Conservation (phyloP, 75 land plant species). For the Chamaecyparis obtusa region DNA sequence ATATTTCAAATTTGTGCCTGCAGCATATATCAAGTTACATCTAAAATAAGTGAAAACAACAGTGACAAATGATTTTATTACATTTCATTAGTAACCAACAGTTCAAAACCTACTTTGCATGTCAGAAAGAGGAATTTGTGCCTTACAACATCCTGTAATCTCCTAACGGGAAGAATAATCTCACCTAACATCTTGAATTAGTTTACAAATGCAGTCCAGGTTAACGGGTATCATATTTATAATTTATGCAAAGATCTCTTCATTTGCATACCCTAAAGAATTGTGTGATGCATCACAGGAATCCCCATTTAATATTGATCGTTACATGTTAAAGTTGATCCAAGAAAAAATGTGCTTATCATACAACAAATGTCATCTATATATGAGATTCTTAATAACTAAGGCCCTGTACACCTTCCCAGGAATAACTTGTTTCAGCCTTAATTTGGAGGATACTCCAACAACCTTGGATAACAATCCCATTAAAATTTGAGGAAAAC, state of each 20-base stretch:
- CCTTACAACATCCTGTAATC: background rate
- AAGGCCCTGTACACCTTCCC: background rate
- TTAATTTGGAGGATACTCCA: background rate
- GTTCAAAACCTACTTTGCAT: background rate
- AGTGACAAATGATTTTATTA: background rate
- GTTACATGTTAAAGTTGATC: background rate
- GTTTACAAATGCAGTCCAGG: background rate
- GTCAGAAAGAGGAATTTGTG: background rate
- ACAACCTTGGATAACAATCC: background rate
- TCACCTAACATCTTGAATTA: background rate
- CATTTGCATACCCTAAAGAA: background rate
- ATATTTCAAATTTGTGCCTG: background rate
- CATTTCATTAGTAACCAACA: background rate
- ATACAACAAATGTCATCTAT: background rate
- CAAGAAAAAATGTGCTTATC: background rate
- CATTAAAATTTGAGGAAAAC: too few species aligned
- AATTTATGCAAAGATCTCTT: background rate
- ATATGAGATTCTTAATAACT: background rate
- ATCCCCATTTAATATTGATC: background rate
- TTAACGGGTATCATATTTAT: background rate
- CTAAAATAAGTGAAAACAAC: background rate
- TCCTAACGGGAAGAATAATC: background rate
- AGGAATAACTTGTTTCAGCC: background rate
- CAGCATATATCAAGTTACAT: background rate
- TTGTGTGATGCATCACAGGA: background rate